Base-by-base conservation (phyloP, 2,329 filamentous ascomycete genomes). In the Cladophialophora carrionii region DNA sequence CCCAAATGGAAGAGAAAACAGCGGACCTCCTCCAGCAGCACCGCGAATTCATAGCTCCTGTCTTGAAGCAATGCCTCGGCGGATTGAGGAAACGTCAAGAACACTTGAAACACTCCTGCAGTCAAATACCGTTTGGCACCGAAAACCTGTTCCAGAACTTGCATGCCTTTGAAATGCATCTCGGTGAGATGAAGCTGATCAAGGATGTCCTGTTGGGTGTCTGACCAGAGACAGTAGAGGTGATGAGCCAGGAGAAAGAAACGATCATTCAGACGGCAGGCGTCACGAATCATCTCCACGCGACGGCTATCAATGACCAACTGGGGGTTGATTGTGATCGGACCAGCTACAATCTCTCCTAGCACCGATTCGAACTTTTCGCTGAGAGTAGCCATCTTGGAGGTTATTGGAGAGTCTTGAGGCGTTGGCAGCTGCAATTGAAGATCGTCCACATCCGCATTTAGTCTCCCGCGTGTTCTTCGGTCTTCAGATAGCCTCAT, bases 171-270 rank as follows among this genome's bases (percentile, higher is more conserved):
- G n/a, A 49, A 12, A 29, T 67, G 65, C 10, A 3, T 24, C 17
- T 26, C 8, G 26, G 8, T 37, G 8, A 63, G 34, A 12, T 34
- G 24, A 4, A 68, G 56, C 22, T 43, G 46, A n/a, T 7, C 22
- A 29, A 66, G 20, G 2, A 60, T 9, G 5, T 31, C 43, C 12
- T 43, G 6, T 14, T 34, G 37, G 1, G 12, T 8, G 29, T 4
- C 4, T 26, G 53, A 57, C 51, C 51, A 63, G 12, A 37, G 20
- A 54, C 60, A 63, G 29, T 41, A 67, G n/a, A 64, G 29, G 7
- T 24, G 4, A 56, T 69, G 67, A 7, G 34, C 73, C 5, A 83
- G 79, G 57, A 92, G 70, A 72, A 88, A 92, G 72, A 90, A 85
- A 54, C 79, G 67, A 73, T 93, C 90, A 4, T 81, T 74, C 0